Conservation (phyloP, 495 filamentous ascomycete species). For the Penicillium robsamsonii region DNA sequence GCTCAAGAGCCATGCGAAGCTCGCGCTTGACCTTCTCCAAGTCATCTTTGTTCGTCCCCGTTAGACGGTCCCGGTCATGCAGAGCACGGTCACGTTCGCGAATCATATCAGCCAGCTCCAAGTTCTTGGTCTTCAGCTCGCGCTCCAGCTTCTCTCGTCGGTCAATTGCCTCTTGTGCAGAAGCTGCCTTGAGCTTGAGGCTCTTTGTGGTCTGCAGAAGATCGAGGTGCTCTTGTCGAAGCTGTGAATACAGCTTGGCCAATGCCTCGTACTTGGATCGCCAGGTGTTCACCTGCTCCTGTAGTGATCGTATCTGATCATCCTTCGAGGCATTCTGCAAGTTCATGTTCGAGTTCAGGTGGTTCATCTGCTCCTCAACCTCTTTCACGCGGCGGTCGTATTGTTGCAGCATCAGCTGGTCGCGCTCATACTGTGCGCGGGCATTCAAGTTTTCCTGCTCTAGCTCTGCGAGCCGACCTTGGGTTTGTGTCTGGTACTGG, state of each 20-base stretch:
- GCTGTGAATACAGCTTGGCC: constrained; percentile 93
- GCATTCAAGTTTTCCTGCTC: constrained; percentile 94
- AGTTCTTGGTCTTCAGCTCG: constrained; percentile 97
- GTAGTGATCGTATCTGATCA: constrained; percentile 86
- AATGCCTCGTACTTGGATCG: constrained; percentile 93
- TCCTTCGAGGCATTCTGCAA: constrained; percentile 87
- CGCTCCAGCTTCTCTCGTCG: constrained; percentile 90
- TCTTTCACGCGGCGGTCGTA: constrained; percentile 93
- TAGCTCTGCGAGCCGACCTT: constrained; percentile 88
- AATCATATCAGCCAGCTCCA: constrained; percentile 98
- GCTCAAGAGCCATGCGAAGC: constrained; percentile 86
- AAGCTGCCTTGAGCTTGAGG: constrained; percentile 92
- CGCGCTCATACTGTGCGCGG: constrained; percentile 90
- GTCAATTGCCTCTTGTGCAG: constrained; percentile 95
- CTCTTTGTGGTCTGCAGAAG: constrained; percentile 92
- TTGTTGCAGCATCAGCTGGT: constrained; percentile 94
- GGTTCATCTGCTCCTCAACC: constrained; percentile 79
- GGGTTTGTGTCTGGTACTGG: constrained; percentile 86
- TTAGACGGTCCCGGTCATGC: constrained; percentile 82
- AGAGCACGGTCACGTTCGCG: constrained; percentile 92
- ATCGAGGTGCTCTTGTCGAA: constrained; percentile 93
- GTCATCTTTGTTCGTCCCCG: constrained; percentile 87
- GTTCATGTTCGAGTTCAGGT: constrained; percentile 77
- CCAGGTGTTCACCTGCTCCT: constrained; percentile 97
- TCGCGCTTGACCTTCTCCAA: constrained; percentile 96